These are phyloP conservation scores for Colletotrichum abscissum DNA, from an alignment of 2,329 filamentous ascomycete genomes.

Conservation along the genomic window DNA sequence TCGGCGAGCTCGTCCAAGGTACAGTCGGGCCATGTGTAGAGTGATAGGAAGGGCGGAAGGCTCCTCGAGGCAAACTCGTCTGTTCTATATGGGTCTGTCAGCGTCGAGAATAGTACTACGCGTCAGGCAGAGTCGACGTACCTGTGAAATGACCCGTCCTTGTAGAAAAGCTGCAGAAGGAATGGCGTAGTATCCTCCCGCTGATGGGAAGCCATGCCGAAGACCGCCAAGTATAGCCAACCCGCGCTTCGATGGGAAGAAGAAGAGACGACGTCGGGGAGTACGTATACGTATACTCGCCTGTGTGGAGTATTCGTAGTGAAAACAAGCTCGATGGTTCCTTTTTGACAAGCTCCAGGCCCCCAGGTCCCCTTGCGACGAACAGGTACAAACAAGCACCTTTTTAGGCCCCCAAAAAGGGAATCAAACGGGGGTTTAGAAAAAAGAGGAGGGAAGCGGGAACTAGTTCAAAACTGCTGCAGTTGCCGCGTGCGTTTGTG, in stretches of 20 bases:
- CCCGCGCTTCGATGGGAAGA: background rate
- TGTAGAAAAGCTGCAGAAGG: slow-evolving; percentile 87
- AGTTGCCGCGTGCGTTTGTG: background rate
- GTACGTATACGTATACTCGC: slow-evolving; percentile 18
- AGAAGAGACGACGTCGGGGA: slow-evolving; percentile 1
- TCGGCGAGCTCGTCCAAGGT: slow-evolving; percentile 84
- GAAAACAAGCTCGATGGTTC: slow-evolving; percentile 14
- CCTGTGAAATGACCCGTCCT: slow-evolving; percentile 78
- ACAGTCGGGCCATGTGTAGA: slow-evolving; percentile 89
- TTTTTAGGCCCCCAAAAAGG: slow-evolving; percentile 10
- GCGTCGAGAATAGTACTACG: background rate
- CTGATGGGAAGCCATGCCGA: slow-evolving; percentile 51
- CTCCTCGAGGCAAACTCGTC: slow-evolving; percentile 74
- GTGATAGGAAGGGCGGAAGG: slow-evolving; percentile 76
- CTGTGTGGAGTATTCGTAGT: slow-evolving; percentile 14
- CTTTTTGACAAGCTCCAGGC: slow-evolving; percentile 30
- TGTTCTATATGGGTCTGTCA: slow-evolving; percentile 56
- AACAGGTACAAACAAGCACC: slow-evolving; percentile 30
- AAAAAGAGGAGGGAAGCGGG: slow-evolving; percentile 12
- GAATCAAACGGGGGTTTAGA: background rate
- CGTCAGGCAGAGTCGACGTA: slow-evolving; percentile 45
- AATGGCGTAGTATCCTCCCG: slow-evolving; percentile 82
- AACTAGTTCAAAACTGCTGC: slow-evolving; percentile 12
- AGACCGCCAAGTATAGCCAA: background rate
- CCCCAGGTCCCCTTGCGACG: slow-evolving; percentile 27